Conservation (phyloP, 1,284 basidiomycete species). For the Cryptococcus sp. region DNA sequence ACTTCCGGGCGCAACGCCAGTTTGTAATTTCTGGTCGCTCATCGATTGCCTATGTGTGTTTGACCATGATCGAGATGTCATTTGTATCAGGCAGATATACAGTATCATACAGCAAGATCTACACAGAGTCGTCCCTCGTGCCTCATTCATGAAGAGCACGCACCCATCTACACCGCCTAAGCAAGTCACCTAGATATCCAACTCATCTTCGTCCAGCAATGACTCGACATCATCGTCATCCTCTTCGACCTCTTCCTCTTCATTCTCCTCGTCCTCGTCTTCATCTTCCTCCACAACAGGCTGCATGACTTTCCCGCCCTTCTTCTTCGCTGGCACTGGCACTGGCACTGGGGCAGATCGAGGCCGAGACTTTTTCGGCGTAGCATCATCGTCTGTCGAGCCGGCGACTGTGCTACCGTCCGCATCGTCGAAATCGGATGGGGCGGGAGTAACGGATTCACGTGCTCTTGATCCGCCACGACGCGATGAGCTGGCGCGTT, state of each 20-base stretch:
- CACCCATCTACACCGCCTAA: too few species aligned
- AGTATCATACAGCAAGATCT: too few species aligned
- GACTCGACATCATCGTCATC: conserved; percentile 31
- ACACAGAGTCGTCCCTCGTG: too few species aligned
- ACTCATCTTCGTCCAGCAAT: conserved; percentile 24
- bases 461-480: conserved; percentile 2
- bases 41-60: too few species aligned
- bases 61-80: not conserved
- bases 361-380: conserved; percentile 7
- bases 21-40: too few species aligned
- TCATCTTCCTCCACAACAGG: conserved; percentile 22
- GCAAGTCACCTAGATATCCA: conserved; percentile 3
- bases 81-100: conserved; percentile 2
- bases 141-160: too few species aligned
- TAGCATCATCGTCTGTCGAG: conserved; percentile 15
- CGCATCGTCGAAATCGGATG: conserved; percentile 7
- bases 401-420: conserved; percentile 3
- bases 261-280: conserved; percentile 16
- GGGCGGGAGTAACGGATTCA: conserved; percentile 11
- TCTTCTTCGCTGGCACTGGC: conserved; percentile 9
- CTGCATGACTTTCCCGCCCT: conserved; percentile 13
- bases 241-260: conserved; percentile 24
- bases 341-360: conserved; percentile 7
- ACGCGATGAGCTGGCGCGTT: not conserved
- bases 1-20: too few species aligned